A percentile compares a stretch with the other conserved stretches of the same genome.
phyloP scores from a whole-genome alignment of 2,329 filamentous ascomycete species.

The Xylariaceae sp. region DNA sequence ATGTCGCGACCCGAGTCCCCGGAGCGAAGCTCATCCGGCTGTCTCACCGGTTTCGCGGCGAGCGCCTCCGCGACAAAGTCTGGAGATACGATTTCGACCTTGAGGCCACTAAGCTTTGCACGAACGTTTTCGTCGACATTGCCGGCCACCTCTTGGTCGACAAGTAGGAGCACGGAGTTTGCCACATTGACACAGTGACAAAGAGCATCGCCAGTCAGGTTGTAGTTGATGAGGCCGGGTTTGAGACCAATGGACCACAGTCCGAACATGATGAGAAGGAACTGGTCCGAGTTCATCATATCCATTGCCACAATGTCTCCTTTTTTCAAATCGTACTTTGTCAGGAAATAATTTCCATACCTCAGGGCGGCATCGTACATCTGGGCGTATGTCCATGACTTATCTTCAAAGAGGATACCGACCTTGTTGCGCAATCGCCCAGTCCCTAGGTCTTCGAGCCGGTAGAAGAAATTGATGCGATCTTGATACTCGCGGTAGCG shows the following conservation, averaged over 20 bases:
- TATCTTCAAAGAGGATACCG: constrained; percentile 67
- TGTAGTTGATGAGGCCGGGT: constrained; percentile 87
- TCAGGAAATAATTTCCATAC: constrained; percentile 72
- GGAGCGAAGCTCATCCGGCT: constrained; percentile 53
- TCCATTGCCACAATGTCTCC: constrained; percentile 77
- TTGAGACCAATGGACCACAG: constrained; percentile 80
- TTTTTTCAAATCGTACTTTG: constrained; percentile 57
- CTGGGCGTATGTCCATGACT: constrained; percentile 69
- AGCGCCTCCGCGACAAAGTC: constrained; percentile 53
- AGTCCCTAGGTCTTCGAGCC: constrained; percentile 63
- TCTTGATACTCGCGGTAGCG: constrained; percentile 51
- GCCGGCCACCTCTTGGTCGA: constrained; percentile 58
- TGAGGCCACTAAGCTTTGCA: constrained; percentile 45
- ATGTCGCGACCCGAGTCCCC: constrained; percentile 52
- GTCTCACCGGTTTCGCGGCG: constrained; percentile 49
- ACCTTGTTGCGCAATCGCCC: constrained; percentile 45
- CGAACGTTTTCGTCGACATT: constrained; percentile 57
- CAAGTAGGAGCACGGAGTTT: constrained; percentile 61
- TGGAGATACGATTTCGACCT: constrained; percentile 59
- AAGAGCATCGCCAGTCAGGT: constrained; percentile 67
- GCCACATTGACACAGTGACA: constrained; percentile 70
- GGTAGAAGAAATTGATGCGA: constrained; percentile 69
- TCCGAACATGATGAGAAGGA: constrained; percentile 70
- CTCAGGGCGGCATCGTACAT: constrained; percentile 66
- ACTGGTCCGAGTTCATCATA: constrained; percentile 76